These are phyloP conservation scores for Monilinia fructicola DNA, from an alignment of 2,329 filamentous ascomycete genomes.

Conservation along the genomic window DNA sequence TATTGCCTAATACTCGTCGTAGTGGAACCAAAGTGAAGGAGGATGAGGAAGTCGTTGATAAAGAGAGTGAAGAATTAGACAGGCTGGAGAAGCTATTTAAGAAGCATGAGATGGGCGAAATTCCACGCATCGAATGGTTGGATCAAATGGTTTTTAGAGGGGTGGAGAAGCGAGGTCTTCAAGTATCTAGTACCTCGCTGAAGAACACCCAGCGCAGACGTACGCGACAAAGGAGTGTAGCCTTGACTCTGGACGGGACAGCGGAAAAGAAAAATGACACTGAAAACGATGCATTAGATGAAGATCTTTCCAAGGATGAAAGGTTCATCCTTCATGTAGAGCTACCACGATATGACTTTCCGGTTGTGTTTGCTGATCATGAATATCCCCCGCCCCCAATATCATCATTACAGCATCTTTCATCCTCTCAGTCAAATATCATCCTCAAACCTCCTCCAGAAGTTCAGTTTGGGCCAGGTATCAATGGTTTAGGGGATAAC, in stretches of 20 bases:
- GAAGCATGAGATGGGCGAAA: slow-evolving; percentile 97
- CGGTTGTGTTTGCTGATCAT: slow-evolving; percentile 90
- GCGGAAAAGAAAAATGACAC: slow-evolving; percentile 40
- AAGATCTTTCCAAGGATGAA: slow-evolving; percentile 46
- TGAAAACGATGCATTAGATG: slow-evolving; percentile 43
- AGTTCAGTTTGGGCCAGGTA: slow-evolving; percentile 86
- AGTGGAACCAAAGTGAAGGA: slow-evolving; percentile 50
- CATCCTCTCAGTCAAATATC: slow-evolving; percentile 64
- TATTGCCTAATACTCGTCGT: slow-evolving; percentile 55
- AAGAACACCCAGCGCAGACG: slow-evolving; percentile 56
- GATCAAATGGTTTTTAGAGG: slow-evolving; percentile 91
- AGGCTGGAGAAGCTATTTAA: slow-evolving; percentile 88
- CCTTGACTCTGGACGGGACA: slow-evolving; percentile 40
- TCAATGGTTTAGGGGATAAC: slow-evolving; percentile 64
- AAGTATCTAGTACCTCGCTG: slow-evolving; percentile 62
- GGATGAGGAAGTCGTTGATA: slow-evolving; percentile 54
- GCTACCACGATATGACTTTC: slow-evolving; percentile 91
- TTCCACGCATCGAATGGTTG: slow-evolving; percentile 89
- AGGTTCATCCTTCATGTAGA: slow-evolving; percentile 87
- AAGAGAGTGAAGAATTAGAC: slow-evolving; percentile 80
- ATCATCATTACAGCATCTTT: slow-evolving; percentile 67
- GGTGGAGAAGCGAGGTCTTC: slow-evolving; percentile 73
- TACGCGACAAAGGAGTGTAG: slow-evolving; percentile 38
- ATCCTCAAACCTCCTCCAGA: slow-evolving; percentile 79
- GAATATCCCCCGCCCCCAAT: slow-evolving; percentile 86